These are phyloP conservation scores for Inga oerstediana DNA, from an alignment of 306 rosid species.

Conservation along the genomic window DNA sequence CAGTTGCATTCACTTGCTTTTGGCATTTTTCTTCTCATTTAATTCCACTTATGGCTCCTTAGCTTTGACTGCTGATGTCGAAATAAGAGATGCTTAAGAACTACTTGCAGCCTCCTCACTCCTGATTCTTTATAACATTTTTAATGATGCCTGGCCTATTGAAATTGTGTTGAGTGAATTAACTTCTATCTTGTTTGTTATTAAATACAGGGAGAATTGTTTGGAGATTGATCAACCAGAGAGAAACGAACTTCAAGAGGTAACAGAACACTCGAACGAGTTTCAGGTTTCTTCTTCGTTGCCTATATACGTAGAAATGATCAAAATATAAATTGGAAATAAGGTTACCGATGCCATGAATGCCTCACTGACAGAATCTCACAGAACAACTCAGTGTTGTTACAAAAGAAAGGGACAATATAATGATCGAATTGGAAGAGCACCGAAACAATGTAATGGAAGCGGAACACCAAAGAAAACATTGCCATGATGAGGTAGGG, in stretches of 20 bases:
- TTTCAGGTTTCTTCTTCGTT: conserved; percentile 48
- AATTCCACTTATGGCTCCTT: background rate
- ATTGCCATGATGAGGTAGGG: conserved; percentile 55
- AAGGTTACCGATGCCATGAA: conserved; percentile 29
- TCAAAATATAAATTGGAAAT: conserved; percentile 14
- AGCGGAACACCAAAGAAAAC: conserved; percentile 46
- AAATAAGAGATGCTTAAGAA: conserved; percentile 13
- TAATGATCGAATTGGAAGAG: conserved; percentile 54
- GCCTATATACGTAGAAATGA: conserved; percentile 14
- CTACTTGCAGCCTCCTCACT: background rate
- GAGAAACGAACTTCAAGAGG: conserved; percentile 48
- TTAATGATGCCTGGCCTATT: background rate
- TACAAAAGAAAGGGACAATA: conserved; percentile 61
- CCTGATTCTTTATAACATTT: background rate
- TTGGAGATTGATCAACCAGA: conserved; percentile 39
- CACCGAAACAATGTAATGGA: conserved; percentile 49
- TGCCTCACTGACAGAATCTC: conserved; percentile 50
- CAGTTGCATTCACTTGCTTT: background rate
- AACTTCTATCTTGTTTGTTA: conserved; percentile 12
- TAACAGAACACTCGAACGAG: conserved; percentile 43
- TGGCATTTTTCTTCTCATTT: background rate
- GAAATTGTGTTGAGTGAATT: conserved; percentile 1
- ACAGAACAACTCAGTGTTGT: conserved; percentile 44
- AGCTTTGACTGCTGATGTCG: no score
- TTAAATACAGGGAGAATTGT: conserved; percentile 46